Base-by-base conservation (phyloP, 83 land plant genomes). In the Picea abies region DNA sequence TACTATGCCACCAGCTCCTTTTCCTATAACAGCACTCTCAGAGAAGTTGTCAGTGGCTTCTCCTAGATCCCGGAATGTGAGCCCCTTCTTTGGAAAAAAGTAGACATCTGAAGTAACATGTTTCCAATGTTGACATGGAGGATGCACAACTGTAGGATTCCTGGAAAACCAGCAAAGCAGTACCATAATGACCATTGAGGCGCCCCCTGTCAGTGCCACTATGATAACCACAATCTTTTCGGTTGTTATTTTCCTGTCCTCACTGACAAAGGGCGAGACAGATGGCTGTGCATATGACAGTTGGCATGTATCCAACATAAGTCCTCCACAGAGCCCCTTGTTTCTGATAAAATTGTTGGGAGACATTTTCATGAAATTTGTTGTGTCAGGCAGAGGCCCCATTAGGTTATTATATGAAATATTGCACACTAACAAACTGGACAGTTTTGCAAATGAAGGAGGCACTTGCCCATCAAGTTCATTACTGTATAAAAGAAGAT, bases 331-430 rank as follows among this genome's bases (percentile, higher is more conserved):
- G 2, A 93, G 92, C 72, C 90, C 91, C n/a, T 82, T 58, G 26
- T 91, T 93, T 58, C 86, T 88, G 7, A 83, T 56, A 60, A 91
- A 93, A 79, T 85, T 84, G 84, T 86, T 86, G 4, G 60, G 39
- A 29, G 75, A 82, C 95, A 93, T 87, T 35, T 81, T 84, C 9
- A 81, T 75, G 47, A 92, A 88, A 20, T 78, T 70, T 12, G 87
- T 79, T 5, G 85, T 66, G 0, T 80, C 65, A 69, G 98, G 98
- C 14, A 96, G 7, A 66, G 94, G 86, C 23, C 98, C 98, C 3
- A 83, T 83, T 44, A 96, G 88, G 79, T 88, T 66, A 82, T 96
- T 96, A 82, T 93, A 82, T 1, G 96, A 96, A 60, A 96, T 82
- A 79, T 96, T 91, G 84, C 89, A 88, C 1, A 86, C 87, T 16